Conservation (phyloP, 2,329 filamentous ascomycete species). For the Monilinia vaccinii-corymbosi region DNA sequence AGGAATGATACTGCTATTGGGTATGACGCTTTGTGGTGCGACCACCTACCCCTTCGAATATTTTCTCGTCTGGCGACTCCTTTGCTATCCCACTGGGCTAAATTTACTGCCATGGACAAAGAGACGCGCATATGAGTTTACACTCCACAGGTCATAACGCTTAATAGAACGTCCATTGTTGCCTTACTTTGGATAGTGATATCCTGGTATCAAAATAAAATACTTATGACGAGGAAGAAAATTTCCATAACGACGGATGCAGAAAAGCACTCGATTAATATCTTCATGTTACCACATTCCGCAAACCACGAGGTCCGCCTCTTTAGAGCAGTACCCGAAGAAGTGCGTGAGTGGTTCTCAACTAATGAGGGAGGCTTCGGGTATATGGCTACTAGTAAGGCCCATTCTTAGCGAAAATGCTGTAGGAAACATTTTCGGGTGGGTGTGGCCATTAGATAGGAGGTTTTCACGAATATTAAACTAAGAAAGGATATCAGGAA, state of each 20-base stretch:
- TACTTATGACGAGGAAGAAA: neutral
- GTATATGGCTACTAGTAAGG: neutral
- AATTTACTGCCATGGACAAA: neutral
- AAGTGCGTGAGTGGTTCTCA: neutral
- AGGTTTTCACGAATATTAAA: neutral
- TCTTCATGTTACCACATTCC: no score
- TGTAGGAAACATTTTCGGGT: neutral
- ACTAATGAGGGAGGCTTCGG: neutral
- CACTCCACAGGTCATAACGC: no score
- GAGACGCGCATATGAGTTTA: neutral
- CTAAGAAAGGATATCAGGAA: neutral
- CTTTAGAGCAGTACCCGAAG: neutral
- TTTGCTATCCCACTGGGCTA: neutral
- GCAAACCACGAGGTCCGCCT: neutral
- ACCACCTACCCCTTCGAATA: neutral
- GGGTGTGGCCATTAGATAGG: neutral
- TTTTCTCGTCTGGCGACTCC: neutral
- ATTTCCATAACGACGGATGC: neutral
- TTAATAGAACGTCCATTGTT: neutral
- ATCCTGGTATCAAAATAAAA: neutral
- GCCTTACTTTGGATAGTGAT: neutral
- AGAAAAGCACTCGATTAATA: neutral
- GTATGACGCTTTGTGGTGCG: neutral
- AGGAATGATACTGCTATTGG: neutral
- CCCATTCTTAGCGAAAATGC: neutral